phyloP scores from a whole-genome alignment of 2,329 filamentous ascomycete genomes.

The Calonectria pauciramosa region DNA sequence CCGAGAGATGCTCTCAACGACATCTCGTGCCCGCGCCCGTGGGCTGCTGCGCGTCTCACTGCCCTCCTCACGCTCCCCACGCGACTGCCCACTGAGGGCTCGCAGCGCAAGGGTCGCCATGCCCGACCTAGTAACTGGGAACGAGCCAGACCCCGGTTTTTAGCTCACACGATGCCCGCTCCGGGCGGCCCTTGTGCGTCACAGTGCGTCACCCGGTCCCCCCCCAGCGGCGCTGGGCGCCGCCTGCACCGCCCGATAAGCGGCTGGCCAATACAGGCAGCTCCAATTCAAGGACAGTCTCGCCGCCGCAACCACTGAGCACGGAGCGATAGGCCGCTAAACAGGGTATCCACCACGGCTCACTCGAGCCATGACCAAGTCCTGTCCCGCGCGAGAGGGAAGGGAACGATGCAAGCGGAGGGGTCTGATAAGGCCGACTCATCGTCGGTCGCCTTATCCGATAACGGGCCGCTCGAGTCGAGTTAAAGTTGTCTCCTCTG shows the following conservation, averaged over 20 bases:
- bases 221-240: not conserved
- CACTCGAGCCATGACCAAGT: constrained; percentile 1
- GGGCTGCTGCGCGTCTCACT: not conserved
- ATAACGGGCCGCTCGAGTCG: constrained; percentile 28
- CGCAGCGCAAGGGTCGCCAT: constrained; percentile 6
- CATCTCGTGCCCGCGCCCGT: constrained; percentile 2
- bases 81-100: not conserved
- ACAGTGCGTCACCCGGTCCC: constrained; percentile 28
- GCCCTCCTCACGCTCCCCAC: not conserved
- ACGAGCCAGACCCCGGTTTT: constrained; percentile 36
- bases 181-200: constrained; percentile 35
- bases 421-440: constrained; percentile 35
- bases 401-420: not conserved
- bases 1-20: not conserved
- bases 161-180: constrained; percentile 44
- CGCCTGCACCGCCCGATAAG: constrained; percentile 36
- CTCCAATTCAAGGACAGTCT: constrained; percentile 32
- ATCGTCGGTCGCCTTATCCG: constrained; percentile 25
- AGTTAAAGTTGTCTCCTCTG: constrained; percentile 5
- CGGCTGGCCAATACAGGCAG: constrained; percentile 40
- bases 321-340: constrained; percentile 8
- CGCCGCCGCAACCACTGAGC: constrained; percentile 1
- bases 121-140: constrained; percentile 12
- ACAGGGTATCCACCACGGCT: constrained; percentile 1
- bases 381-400: not conserved